Evolutionary conservation across 2,329 filamentous ascomycete species (phyloP).

Genomic region (Neoarthrinium moseri): DNA sequence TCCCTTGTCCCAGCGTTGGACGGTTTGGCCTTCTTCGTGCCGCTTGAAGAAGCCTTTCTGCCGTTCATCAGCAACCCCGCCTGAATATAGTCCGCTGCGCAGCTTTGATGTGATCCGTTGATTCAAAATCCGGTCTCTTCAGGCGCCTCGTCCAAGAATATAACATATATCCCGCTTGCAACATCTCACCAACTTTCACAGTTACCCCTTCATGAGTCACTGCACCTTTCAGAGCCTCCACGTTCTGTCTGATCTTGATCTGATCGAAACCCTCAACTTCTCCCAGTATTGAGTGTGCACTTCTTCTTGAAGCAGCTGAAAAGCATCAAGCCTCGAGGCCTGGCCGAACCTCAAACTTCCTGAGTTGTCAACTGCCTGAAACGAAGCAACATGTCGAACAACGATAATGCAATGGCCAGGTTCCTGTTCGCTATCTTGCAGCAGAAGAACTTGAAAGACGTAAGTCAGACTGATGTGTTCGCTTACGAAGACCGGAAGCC

Average conservation of each 20-base stretch:
- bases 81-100: constrained; percentile 23
- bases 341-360: not conserved
- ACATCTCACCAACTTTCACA: constrained; percentile 42
- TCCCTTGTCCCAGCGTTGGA: constrained; percentile 23
- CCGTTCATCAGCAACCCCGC: constrained; percentile 18
- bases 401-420: constrained; percentile 55
- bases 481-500: not conserved
- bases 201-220: constrained; percentile 35
- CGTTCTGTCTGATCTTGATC: constrained; percentile 25
- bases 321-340: not conserved
- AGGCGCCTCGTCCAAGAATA: constrained; percentile 23
- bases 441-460: constrained; percentile 61
- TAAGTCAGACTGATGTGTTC: constrained; percentile 34
- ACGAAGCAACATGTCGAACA: constrained; percentile 47
- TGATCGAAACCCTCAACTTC: constrained; percentile 15
- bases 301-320: constrained; percentile 21
- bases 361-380: not conserved
- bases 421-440: constrained; percentile 60
- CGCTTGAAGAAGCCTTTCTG: too few relatives aligned
- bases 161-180: constrained; percentile 37
- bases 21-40: constrained; percentile 15
- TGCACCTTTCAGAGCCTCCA: constrained; percentile 27
- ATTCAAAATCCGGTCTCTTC: constrained; percentile 19
- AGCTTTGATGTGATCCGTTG: constrained; percentile 28
- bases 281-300: constrained; percentile 24